Evolutionary conservation across 164 flowering plant genomes (phyloP), one percentile per base, ranked within the genome.

Genomic region (Echeveria elegans): DNA sequence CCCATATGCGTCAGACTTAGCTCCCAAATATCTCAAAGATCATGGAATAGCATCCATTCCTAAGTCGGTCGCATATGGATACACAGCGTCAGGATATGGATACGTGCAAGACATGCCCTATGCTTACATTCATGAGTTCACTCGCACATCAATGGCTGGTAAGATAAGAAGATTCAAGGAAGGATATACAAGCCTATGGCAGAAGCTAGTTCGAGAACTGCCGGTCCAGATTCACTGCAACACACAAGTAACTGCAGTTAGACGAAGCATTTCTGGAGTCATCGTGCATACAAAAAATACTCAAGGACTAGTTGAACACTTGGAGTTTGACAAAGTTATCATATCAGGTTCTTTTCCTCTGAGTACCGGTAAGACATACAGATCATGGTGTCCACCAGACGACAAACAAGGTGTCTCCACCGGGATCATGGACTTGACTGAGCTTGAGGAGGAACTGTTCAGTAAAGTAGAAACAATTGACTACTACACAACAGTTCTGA

Each of bases 31-130:
- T 69, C 88, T 88, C 60, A 74, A 82, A 68, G 69, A 31, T 31
- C 82, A 64, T 66, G 91, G 91, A 32, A 56, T 85, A 1, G 77
- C 79, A 52, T 74, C 84, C 34, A 83, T 86, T 59, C 91, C 96
- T 0, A 84, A 86, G 71, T 84, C 92, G 1, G 96, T 88, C 63
- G 86, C 84, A 32, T 86, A 84, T 78, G 96, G 96, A 40, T 88
- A 80, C 73, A 87, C 90, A 11, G 96, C 96, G 64, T 89, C 96
- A 10, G 96, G 96, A 2, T 89, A 87, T 71, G 96, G 96, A 16
- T 89, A 81, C 72, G 82, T 84, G 61, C 88, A 85, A 72, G 96
- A 89, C 75, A 87, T 89, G 92, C 90, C 96, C 34, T 89, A 87
- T 75, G 96, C 92, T 26, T 89, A 87, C 74, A 77, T 89, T 68